Percentiles rank a stretch among this genome's conserved stretches.
These are phyloP conservation scores for Xylaria cubensis DNA, from an alignment of 495 filamentous ascomycete genomes.

Conservation along the genomic window DNA sequence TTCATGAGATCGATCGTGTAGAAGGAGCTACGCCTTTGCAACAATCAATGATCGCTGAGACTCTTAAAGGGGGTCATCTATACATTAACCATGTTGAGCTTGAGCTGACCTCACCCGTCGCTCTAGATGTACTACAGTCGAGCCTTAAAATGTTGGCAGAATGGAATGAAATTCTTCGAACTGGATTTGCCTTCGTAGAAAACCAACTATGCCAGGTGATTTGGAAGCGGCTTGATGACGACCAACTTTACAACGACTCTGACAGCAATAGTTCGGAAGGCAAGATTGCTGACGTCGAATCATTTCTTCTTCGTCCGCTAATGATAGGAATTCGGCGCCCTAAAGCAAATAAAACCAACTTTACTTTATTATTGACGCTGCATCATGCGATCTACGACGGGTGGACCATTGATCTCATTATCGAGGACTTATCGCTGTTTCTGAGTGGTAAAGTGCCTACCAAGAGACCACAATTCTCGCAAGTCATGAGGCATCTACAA, in stretches of 20 bases:
- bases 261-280: slow-evolving; percentile 33
- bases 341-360: slow-evolving; percentile 26
- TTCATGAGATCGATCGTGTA: slow-evolving; percentile 56
- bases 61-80: slow-evolving; percentile 54
- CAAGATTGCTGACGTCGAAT: slow-evolving; percentile 31
- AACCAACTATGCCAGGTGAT: slow-evolving; percentile 66
- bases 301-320: slow-evolving; percentile 63
- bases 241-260: slow-evolving; percentile 50
- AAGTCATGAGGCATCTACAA: slow-evolving; percentile 42
- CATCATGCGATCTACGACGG: slow-evolving; percentile 86
- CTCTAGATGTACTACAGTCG: slow-evolving; percentile 21
- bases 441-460: slow-evolving; percentile 36
- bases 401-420: slow-evolving; percentile 78
- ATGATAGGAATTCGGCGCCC: slow-evolving; percentile 55
- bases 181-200: slow-evolving; percentile 66
- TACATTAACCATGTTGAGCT: slow-evolving; percentile 82
- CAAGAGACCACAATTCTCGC: slow-evolving; percentile 58
- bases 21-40: slow-evolving; percentile 73
- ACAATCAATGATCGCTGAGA: slow-evolving; percentile 78
- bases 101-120: slow-evolving; percentile 44
- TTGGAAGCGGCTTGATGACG: slow-evolving; percentile 57
- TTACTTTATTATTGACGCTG: slow-evolving; percentile 43
- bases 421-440: slow-evolving; percentile 64
- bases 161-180: slow-evolving; percentile 69
- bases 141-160: slow-evolving; percentile 46